These are phyloP conservation scores for Phytophthora lateralis DNA, from an alignment of 352 stramenopile species.

Conservation along the genomic window DNA sequence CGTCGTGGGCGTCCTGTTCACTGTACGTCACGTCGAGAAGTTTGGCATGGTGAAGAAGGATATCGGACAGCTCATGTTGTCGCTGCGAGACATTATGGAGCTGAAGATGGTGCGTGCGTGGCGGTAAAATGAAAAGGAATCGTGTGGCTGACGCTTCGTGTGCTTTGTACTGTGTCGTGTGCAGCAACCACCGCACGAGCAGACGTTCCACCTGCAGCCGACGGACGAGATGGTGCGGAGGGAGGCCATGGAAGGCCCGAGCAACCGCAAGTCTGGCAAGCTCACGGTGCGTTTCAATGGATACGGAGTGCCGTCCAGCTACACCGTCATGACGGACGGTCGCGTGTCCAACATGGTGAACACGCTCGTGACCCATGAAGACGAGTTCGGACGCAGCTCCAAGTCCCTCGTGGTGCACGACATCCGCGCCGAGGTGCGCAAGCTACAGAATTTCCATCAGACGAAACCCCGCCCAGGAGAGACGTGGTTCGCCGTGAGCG, in stretches of 20 bases:
- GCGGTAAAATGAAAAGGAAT: not conserved
- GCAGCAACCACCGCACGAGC: constrained; percentile 65
- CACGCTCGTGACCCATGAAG: constrained; percentile 65
- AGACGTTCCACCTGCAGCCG: constrained; percentile 61
- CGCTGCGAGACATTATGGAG: constrained; percentile 72
- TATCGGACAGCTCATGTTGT: constrained; percentile 69
- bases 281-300: constrained; percentile 70
- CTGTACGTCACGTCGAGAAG: constrained; percentile 73
- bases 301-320: constrained; percentile 61
- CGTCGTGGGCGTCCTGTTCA: constrained; percentile 70
- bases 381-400: constrained; percentile 62
- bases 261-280: constrained; percentile 72
- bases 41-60: constrained; percentile 78
- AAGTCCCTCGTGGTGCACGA: constrained; percentile 54
- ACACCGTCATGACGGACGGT: constrained; percentile 61
- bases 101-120: constrained; percentile 60
- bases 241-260: constrained; percentile 56
- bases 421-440: constrained; percentile 65
- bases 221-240: constrained; percentile 63
- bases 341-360: constrained; percentile 55
- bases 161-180: constrained; percentile 6
- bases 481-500: constrained; percentile 70
- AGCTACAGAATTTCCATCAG: constrained; percentile 71
- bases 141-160: constrained; percentile 17
- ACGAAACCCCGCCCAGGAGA: constrained; percentile 60